A percentile compares a stretch with the other conserved stretches of the same genome.
phyloP scores from a whole-genome alignment of 176 grass and related monocot genomes.

The Avena eriantha region DNA sequence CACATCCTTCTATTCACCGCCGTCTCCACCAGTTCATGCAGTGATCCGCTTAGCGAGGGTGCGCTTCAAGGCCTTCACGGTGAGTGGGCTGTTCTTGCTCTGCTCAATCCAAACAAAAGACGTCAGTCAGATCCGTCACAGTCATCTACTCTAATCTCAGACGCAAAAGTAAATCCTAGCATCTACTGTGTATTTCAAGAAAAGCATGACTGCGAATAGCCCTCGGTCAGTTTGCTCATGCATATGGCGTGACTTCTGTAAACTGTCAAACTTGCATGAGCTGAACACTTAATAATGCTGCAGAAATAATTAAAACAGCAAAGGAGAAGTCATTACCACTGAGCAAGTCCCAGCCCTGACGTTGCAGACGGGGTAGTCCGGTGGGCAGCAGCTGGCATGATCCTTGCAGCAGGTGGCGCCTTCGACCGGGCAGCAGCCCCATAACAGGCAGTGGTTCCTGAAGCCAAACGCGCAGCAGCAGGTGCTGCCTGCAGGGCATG shows the following conservation, averaged over 20 bases:
- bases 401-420: conserved; percentile 88
- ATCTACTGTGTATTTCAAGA: not conserved
- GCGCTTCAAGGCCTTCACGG: conserved; percentile 65
- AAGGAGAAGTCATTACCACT: conserved; percentile 45
- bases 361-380: conserved; percentile 82
- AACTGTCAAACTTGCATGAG: not conserved
- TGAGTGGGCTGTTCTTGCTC: conserved; percentile 84
- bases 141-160: not conserved
- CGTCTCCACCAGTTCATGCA: conserved; percentile 5
- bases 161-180: not conserved
- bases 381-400: conserved; percentile 83
- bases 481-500: conserved; percentile 64
- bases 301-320: not conserved
- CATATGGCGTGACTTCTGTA: not conserved
- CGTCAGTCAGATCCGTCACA: not conserved
- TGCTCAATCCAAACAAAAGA: conserved; percentile 42
- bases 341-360: conserved; percentile 61
- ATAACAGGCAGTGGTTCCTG: conserved; percentile 64
- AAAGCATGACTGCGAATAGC: not conserved
- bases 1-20: conserved; percentile 30
- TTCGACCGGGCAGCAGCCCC: conserved; percentile 81
- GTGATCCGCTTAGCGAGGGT: conserved; percentile 55
- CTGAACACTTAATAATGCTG: not conserved
- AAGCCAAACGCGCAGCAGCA: conserved; percentile 78
- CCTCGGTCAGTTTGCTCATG: not conserved